Percentiles rank a stretch among this genome's conserved stretches.
phyloP scores from a whole-genome alignment of 1,284 basidiomycete species.

The Sparassis latifolia region DNA sequence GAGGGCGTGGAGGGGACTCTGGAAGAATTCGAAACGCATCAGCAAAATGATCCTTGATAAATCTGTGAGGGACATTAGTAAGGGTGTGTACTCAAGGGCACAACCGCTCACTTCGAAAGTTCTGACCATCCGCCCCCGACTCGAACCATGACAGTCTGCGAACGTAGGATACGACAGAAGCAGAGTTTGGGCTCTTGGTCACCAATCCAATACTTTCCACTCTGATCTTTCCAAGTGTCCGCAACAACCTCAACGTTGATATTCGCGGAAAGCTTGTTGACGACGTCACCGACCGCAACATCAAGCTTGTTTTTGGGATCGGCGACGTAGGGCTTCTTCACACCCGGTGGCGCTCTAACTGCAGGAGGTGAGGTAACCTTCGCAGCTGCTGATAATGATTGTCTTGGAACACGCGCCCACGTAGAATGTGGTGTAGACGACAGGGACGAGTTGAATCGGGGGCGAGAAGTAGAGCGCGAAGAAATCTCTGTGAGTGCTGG shows the following conservation, averaged over 20 bases:
- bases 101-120: constrained; percentile 66
- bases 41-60: constrained; percentile 81
- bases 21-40: constrained; percentile 65
- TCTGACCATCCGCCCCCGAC: constrained; percentile 95
- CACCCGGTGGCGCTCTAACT: constrained; percentile 28
- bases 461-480: constrained; percentile 23
- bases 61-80: constrained; percentile 39
- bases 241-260: constrained; percentile 80
- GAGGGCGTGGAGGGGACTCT: constrained; percentile 49
- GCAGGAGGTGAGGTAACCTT: constrained; percentile 40
- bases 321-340: constrained; percentile 70
- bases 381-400: constrained; percentile 46
- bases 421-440: constrained; percentile 39
- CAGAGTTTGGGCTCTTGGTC: constrained; percentile 82
- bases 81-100: not conserved
- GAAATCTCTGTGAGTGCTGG: constrained; percentile 55
- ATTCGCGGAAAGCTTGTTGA: constrained; percentile 83
- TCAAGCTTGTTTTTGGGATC: constrained; percentile 88
- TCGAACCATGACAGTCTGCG: constrained; percentile 91
- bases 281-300: constrained; percentile 84
- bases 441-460: constrained; percentile 23
- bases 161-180: constrained; percentile 89
- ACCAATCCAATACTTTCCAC: constrained; percentile 94
- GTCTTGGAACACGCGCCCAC: constrained; percentile 64
- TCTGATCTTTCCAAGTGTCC: constrained; percentile 85